A percentile compares a stretch with the other conserved stretches of the same genome.
Conservation (phyloP, 1,284 basidiomycete species). For the Microstroma glucosiphilum region DNA sequence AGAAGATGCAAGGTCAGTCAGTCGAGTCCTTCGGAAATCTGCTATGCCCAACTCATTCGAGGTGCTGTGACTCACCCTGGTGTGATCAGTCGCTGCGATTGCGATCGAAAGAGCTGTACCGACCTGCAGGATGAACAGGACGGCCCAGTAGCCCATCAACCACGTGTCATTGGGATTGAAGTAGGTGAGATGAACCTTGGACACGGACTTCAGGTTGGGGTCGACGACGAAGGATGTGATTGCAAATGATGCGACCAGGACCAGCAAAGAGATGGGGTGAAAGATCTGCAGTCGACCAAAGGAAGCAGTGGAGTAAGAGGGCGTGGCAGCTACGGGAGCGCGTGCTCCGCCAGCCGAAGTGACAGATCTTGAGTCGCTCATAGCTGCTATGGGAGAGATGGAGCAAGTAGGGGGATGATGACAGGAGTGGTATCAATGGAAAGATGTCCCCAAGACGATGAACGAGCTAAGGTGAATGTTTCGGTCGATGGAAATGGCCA, state of each 20-base stretch:
- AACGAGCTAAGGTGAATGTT: no score
- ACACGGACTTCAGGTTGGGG: slow-evolving; percentile 18
- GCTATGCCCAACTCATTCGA: no score
- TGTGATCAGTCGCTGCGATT: slow-evolving; percentile 65
- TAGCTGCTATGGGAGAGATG: no score
- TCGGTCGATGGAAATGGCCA: no score
- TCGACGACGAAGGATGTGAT: slow-evolving; percentile 8
- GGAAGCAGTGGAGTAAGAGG: slow-evolving; percentile 21
- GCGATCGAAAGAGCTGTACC: slow-evolving; percentile 75
- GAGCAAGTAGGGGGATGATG: no score
- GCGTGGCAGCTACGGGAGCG: not conserved
- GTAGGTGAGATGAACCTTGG: slow-evolving; percentile 59
- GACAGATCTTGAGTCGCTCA: no score
- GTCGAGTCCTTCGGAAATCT: not conserved
- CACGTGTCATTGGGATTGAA: slow-evolving; percentile 65
- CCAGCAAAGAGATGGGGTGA: slow-evolving; percentile 9
- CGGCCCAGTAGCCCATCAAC: slow-evolving; percentile 62
- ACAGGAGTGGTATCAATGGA: no score
- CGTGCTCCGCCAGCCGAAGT: no score
- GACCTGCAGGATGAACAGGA: slow-evolving; percentile 58
- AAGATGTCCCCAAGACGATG: no score
- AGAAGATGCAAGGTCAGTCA: not conserved
- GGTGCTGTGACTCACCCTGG: slow-evolving; percentile 59
- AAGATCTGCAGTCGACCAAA: slow-evolving; percentile 22
- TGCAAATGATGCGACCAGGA: slow-evolving; percentile 8